Percentiles rank a stretch among this genome's conserved stretches.
Evolutionary conservation across 225 moss, liverwort and hornwort genomes (phyloP).

Genomic region (Polytrichum formosum): DNA sequence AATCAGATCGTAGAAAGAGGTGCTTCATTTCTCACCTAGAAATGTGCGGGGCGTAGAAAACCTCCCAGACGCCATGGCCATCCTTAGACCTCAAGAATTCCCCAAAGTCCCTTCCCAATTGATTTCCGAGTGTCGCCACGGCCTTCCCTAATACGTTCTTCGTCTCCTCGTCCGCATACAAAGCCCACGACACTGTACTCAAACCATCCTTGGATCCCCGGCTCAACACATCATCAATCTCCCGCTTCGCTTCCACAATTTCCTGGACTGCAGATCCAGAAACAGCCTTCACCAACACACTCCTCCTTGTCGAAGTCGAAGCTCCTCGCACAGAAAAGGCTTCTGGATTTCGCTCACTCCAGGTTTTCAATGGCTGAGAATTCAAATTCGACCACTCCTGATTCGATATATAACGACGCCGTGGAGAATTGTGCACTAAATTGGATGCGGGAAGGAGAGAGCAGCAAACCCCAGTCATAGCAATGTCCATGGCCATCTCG

Average conservation of each 20-base stretch:
- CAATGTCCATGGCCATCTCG: too few species aligned
- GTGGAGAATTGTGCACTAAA: too few species aligned
- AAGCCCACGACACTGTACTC: constrained; percentile 35
- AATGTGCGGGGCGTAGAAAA: constrained; percentile 62
- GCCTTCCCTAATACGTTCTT: constrained; percentile 30
- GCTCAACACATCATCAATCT: constrained; percentile 33
- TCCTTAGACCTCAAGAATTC: constrained; percentile 30
- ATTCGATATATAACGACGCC: too few species aligned
- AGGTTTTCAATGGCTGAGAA: too few species aligned
- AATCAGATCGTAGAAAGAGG: background rate
- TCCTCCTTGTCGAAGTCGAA: too few species aligned
- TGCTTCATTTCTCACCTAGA: constrained; percentile 21
- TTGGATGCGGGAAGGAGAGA: too few species aligned
- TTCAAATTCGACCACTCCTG: too few species aligned
- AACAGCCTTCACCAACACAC: constrained; percentile 3
- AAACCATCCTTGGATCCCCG: constrained; percentile 5
- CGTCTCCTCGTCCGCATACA: constrained; percentile 37
- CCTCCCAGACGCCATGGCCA: constrained; percentile 51
- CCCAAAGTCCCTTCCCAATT: constrained; percentile 37
- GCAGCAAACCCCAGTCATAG: too few species aligned
- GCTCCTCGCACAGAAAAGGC: too few species aligned
- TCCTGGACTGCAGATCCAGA: constrained; percentile 20
- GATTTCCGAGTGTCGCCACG: constrained; percentile 33
- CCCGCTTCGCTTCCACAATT: constrained; percentile 43
- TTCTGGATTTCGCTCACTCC: too few species aligned